A percentile compares a stretch with the other conserved stretches of the same genome.
Conservation (phyloP, 306 rosid species). For the Senna siamea region DNA sequence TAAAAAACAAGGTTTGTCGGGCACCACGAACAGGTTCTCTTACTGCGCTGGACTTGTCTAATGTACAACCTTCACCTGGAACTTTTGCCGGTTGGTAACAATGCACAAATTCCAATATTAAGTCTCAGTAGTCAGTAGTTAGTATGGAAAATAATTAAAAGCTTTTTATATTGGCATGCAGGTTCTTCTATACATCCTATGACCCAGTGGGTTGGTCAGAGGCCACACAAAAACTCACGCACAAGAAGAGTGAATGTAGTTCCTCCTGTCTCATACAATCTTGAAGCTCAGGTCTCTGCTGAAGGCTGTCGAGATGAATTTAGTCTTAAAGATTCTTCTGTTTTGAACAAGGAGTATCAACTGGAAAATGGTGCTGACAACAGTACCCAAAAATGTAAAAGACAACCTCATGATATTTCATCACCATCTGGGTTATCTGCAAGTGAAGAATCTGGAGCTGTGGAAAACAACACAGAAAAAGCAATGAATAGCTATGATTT, state of each 20-base stretch:
- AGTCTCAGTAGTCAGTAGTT: too few relatives aligned
- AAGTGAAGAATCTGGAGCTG: slow-evolving; percentile 82
- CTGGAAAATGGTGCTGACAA: slow-evolving; percentile 54
- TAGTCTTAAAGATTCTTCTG: slow-evolving; percentile 57
- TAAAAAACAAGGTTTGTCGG: slow-evolving; percentile 74
- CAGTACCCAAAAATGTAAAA: slow-evolving; percentile 52
- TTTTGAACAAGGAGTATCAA: slow-evolving; percentile 58
- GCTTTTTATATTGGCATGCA: slow-evolving; percentile 38
- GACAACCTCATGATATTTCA: slow-evolving; percentile 57
- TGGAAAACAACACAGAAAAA: slow-evolving; percentile 67
- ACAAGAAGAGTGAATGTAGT: slow-evolving; percentile 79
- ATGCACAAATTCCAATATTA: slow-evolving; percentile 36
- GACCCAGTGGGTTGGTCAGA: slow-evolving; percentile 94
- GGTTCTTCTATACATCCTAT: slow-evolving; percentile 79
- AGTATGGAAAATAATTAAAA: slow-evolving; percentile 11
- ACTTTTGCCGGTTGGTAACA: slow-evolving; percentile 59
- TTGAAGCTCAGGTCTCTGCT: slow-evolving; percentile 66
- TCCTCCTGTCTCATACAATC: slow-evolving; percentile 69
- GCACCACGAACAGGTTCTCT: slow-evolving; percentile 76
- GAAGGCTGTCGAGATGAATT: slow-evolving; percentile 70
- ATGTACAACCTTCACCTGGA: slow-evolving; percentile 57
- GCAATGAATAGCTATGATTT: slow-evolving; percentile 48
- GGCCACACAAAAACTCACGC: slow-evolving; percentile 86
- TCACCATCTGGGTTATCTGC: slow-evolving; percentile 74
- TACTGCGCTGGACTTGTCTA: slow-evolving; percentile 63